phyloP scores from a whole-genome alignment of 192 early-diverging fungal species.

The Backusella morwellensis region DNA sequence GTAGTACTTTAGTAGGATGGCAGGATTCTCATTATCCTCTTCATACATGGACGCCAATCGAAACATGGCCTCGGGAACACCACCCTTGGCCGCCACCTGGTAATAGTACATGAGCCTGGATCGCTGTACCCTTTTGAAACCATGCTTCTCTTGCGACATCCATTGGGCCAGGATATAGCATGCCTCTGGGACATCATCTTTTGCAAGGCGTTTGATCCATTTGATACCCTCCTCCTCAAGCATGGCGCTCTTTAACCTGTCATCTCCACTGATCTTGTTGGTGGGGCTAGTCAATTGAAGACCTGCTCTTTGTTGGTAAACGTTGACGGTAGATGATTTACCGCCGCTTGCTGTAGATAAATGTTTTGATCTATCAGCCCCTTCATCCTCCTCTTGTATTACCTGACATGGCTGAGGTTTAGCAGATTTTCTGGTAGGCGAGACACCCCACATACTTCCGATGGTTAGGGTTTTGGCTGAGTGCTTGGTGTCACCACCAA shows the following conservation, averaged over 20 bases:
- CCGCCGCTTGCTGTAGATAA: neutral
- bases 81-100: constrained; percentile 59
- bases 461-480: neutral
- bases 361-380: neutral
- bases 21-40: constrained; percentile 32
- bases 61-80: constrained; percentile 60
- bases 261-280: neutral
- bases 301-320: neutral
- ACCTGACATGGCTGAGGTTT: neutral
- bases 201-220: constrained; percentile 65
- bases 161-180: constrained; percentile 69
- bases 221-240: constrained; percentile 58
- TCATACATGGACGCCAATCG: constrained; percentile 40
- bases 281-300: neutral
- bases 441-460: constrained; percentile 4
- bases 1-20: constrained; percentile 44
- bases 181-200: constrained; percentile 65
- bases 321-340: neutral
- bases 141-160: constrained; percentile 59
- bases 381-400: neutral
- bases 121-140: constrained; percentile 20
- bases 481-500: neutral
- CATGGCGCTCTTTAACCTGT: neutral
- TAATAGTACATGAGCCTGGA: constrained; percentile 37
- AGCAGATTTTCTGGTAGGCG: neutral